Base-by-base conservation (phyloP, 805 yeast species). In the Metschnikowia corniflorae region DNA sequence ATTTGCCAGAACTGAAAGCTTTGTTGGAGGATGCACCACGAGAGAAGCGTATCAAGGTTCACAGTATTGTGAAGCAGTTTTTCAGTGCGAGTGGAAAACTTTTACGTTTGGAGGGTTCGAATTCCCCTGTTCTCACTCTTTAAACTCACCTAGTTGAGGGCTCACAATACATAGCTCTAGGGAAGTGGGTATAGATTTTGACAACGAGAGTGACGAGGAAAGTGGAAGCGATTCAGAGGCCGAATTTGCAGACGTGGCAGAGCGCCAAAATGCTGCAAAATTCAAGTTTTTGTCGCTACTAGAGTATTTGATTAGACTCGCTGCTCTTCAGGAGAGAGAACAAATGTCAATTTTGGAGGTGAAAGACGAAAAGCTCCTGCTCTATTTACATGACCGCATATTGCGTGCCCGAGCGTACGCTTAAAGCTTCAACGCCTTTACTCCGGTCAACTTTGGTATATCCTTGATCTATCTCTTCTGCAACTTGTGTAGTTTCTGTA, bases 61-160 rank as follows among this genome's bases (percentile, higher is more conserved):
- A 61, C 12, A 49, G 60, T 4, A 64, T 84, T 2, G 57, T 68
- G 3, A 66, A 77, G 38, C 55, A 82, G 30, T 84, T 80, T 46
- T 84, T 81, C 55, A 76, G 80, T 42, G 84, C 83, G 2, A 79
- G 86, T 5, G 91, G 89, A 0, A 71, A 71, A 37, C 55, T 84
- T 14, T 65, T 84, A 18, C 75, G 73, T 32, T 58, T 85, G 12
- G 84, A 80, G 26, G 85, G 78, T 27, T 66, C 77, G 26, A 68
- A 69, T 29, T 61, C 78, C 0, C 87, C 93, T 0, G 91, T 84
- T 0, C 60, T 84, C 35, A 80, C 83, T 1, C 51, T 84, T 23
- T 84, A 84, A 48, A 53, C 69, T 27, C 53, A 33, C 5, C 16
- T 31, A 7, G 33, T 27, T 2, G 20, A 12, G 3, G 49, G 39